Conservation (phyloP, 2,329 filamentous ascomycete species). For the Neophaeococcomyces mojaviensis region DNA sequence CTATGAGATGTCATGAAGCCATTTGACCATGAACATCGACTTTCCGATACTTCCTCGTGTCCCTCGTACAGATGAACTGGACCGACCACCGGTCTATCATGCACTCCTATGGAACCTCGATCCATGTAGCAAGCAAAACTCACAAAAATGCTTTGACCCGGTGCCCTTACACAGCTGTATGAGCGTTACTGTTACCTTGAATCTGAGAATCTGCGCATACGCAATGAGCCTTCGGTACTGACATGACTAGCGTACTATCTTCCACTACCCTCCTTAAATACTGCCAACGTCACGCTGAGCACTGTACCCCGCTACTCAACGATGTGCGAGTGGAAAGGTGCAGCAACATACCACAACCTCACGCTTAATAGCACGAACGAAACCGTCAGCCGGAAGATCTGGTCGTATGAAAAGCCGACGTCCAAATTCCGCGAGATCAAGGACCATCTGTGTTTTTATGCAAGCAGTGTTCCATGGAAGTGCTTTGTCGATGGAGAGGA, state of each 20-base stretch:
- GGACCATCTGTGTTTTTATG: constrained; percentile 53
- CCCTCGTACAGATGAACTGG: too few relatives aligned
- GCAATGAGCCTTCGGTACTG: too few relatives aligned
- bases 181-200: too few relatives aligned
- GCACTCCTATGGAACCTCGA: too few relatives aligned
- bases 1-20: too few relatives aligned
- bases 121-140: too few relatives aligned
- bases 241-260: constrained; percentile 50
- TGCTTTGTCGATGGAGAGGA: constrained; percentile 56
- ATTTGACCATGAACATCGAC: too few relatives aligned
- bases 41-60: too few relatives aligned
- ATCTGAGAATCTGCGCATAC: too few relatives aligned
- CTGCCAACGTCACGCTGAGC: constrained; percentile 34
- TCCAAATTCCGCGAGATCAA: constrained; percentile 46
- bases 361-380: constrained; percentile 31
- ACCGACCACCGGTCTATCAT: too few relatives aligned
- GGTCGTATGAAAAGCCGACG: constrained; percentile 53
- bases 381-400: constrained; percentile 46
- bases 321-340: constrained; percentile 56
- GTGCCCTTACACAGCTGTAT: too few relatives aligned
- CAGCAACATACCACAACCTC: constrained; percentile 51
- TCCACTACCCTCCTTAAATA: constrained; percentile 42
- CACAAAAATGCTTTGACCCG: too few relatives aligned
- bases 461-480: constrained; percentile 48
- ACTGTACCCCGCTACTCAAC: constrained; percentile 38